Evolutionary conservation across 306 rosid genomes (phyloP).

Genomic region (Lathyrus oleraceus): DNA sequence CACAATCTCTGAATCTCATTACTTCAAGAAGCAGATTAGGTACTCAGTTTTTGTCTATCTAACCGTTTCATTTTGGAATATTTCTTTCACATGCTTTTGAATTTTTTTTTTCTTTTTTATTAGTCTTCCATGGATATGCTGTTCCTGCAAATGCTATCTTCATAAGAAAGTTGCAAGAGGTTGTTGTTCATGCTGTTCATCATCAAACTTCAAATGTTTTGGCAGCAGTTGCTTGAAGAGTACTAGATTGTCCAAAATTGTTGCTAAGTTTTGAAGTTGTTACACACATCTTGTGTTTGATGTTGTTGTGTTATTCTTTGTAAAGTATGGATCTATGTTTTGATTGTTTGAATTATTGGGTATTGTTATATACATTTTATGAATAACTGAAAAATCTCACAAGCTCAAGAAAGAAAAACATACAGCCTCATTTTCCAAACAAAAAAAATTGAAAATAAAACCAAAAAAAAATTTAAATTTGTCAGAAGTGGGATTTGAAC

Average conservation of each 20-base stretch:
- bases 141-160: slow-evolving; percentile 23
- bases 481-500: too few relatives aligned
- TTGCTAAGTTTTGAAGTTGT: slow-evolving; percentile 18
- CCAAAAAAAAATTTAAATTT: too few relatives aligned
- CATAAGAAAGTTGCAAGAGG: slow-evolving; percentile 26
- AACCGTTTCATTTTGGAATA: slow-evolving; percentile 14
- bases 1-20: slow-evolving; percentile 26
- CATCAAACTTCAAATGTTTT: slow-evolving; percentile 28
- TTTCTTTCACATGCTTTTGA: slow-evolving; percentile 2
- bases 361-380: neutral
- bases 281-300: neutral
- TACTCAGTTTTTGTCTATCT: neutral
- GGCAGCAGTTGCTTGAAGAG: slow-evolving; percentile 30
- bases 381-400: neutral
- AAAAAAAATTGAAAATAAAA: too few relatives aligned
- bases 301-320: neutral
- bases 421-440: too few relatives aligned
- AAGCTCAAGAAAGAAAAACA: neutral
- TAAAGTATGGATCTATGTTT: neutral
- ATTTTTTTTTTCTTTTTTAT: neutral
- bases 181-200: slow-evolving; percentile 28
- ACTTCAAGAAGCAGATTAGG: slow-evolving; percentile 43
- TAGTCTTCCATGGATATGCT: slow-evolving; percentile 36
- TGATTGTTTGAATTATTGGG: neutral
- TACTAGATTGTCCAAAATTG: slow-evolving; percentile 17